These are phyloP conservation scores for Russula brevipes DNA, from an alignment of 768 basidiomycete genomes.

Conservation along the genomic window DNA sequence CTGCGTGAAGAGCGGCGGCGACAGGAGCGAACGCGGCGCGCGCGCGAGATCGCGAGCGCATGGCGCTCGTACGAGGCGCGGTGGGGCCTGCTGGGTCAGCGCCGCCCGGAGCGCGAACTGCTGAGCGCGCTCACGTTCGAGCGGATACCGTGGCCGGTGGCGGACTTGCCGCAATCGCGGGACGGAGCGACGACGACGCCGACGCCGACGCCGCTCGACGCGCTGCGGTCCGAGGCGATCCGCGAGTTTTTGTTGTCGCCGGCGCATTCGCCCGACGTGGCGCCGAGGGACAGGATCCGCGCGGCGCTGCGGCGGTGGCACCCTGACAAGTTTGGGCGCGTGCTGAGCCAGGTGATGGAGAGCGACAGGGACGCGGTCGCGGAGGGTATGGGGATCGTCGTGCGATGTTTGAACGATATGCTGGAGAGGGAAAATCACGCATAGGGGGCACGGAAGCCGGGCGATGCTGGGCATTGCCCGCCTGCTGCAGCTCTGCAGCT, in stretches of 20 bases:
- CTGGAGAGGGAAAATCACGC: constrained; percentile 16
- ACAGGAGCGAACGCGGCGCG: constrained; percentile 37
- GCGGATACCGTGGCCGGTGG: constrained; percentile 68
- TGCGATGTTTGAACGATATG: constrained; percentile 37
- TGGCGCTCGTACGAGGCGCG: constrained; percentile 37
- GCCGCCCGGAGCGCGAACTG: constrained; percentile 54
- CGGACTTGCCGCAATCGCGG: constrained; percentile 34
- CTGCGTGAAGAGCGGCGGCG: constrained; percentile 46
- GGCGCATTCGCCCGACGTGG: constrained; percentile 51
- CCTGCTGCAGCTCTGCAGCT: too few species aligned
- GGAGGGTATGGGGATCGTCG: constrained; percentile 59
- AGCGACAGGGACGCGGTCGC: constrained; percentile 51
- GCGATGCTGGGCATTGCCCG: constrained; percentile 13
- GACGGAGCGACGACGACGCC: constrained; percentile 31
- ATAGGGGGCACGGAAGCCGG: not conserved
- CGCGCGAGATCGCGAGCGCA: constrained; percentile 35
- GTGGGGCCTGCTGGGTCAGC: constrained; percentile 51
- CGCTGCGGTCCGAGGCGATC: constrained; percentile 49
- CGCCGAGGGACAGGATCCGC: constrained; percentile 62
- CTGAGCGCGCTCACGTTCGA: constrained; percentile 45
- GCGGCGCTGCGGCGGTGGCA: constrained; percentile 73
- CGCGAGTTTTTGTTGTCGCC: constrained; percentile 57
- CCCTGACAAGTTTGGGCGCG: constrained; percentile 65
- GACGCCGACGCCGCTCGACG: constrained; percentile 27
- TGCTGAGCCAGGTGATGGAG: constrained; percentile 48